Conservation (phyloP, 768 basidiomycete species). For the Mycena epipterygia region DNA sequence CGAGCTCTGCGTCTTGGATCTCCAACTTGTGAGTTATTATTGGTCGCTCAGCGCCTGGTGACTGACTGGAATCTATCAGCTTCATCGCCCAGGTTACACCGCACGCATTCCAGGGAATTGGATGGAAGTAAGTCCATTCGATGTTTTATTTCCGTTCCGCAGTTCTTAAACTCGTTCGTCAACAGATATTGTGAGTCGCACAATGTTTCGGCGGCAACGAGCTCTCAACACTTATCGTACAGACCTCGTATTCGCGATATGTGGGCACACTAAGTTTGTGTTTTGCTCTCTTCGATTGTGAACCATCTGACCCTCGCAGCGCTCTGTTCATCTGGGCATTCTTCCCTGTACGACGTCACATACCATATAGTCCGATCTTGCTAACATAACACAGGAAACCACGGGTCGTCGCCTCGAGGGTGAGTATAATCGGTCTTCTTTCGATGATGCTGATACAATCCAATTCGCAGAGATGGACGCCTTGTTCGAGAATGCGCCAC, state of each 20-base stretch:
- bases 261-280: conserved; percentile 58
- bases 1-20: conserved; percentile 59
- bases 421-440: conserved; percentile 13
- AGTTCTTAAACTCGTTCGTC: no score
- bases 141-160: no score
- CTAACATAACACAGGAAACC: conserved; percentile 49
- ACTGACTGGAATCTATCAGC: conserved; percentile 34
- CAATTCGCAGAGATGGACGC: conserved; percentile 55
- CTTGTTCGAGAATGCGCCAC: conserved; percentile 53
- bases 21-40: conserved; percentile 54
- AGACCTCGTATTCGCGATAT: conserved; percentile 62
- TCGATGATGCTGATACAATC: neutral
- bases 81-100: conserved; percentile 63
- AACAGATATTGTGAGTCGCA: conserved; percentile 48
- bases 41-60: neutral
- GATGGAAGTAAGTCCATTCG: conserved; percentile 53
- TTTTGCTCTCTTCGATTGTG: neutral
- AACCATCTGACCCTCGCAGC: conserved; percentile 30
- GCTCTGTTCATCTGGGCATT: conserved; percentile 60
- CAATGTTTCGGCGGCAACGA: no score
- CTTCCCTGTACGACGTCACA: conserved; percentile 49
- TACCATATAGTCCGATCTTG: neutral
- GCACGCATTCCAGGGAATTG: conserved; percentile 53
- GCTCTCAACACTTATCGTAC: neutral
- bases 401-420: conserved; percentile 59